Percentiles rank a stretch among this genome's conserved stretches.
Evolutionary conservation across 1,139 yeast species (phyloP).

Genomic region (Hansenula anomala): DNA sequence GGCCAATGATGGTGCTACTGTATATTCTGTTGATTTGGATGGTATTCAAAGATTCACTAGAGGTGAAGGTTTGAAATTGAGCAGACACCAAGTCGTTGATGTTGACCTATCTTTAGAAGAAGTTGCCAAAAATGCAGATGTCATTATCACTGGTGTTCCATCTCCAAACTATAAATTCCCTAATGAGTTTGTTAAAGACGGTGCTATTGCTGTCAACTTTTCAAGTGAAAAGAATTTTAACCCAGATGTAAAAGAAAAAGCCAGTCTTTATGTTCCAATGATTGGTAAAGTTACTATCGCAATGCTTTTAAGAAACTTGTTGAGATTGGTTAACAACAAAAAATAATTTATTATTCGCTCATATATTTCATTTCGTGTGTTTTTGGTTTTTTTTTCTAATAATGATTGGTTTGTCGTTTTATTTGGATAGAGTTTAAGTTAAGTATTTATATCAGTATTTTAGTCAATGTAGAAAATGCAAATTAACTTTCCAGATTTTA

Average conservation of each 20-base stretch:
- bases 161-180: conserved; percentile 80
- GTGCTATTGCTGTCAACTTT: conserved; percentile 88
- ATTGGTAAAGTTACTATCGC: conserved; percentile 95
- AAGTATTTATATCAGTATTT: conserved; percentile 1
- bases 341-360: not conserved
- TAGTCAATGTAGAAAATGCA: too few species aligned
- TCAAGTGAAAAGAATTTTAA: conserved; percentile 84
- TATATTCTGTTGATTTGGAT: conserved; percentile 84
- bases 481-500: too few species aligned
- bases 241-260: conserved; percentile 73
- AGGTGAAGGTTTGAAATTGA: conserved; percentile 83
- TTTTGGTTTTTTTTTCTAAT: not conserved
- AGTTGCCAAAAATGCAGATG: conserved; percentile 76
- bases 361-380: not conserved
- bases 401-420: not conserved
- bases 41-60: conserved; percentile 89
- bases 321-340: conserved; percentile 68
- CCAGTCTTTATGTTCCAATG: conserved; percentile 89
- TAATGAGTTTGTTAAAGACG: conserved; percentile 69
- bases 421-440: conserved; percentile 6
- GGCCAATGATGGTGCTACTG: conserved; percentile 97
- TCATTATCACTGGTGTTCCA: conserved; percentile 94
- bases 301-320: conserved; percentile 83
- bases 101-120: conserved; percentile 49
- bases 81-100: conserved; percentile 80